These are phyloP conservation scores for Cryptosporidium ubiquitum DNA, from an alignment of 169 alveolate species.

Conservation along the genomic window DNA sequence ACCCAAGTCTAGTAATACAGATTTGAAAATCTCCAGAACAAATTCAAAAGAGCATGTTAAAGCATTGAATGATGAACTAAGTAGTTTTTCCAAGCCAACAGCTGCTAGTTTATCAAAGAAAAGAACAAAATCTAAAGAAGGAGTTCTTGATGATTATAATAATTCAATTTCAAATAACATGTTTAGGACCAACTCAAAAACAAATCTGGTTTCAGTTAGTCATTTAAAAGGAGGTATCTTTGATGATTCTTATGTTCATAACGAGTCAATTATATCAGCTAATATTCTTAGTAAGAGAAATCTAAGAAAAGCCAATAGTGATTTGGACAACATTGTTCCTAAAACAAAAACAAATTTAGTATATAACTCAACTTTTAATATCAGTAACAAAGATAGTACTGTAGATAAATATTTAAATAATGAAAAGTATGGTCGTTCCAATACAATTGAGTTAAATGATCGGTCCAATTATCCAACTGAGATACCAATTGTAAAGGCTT, in stretches of 20 bases:
- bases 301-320: constrained; percentile 23
- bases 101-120: constrained; percentile 27
- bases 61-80: neutral
- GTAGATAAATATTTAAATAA: neutral
- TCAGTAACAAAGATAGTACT: neutral
- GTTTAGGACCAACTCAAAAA: constrained; percentile 1
- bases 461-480: neutral
- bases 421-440: neutral
- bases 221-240: constrained; percentile 13
- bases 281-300: constrained; percentile 31
- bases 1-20: neutral
- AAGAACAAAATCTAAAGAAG: constrained; percentile 51
- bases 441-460: neutral
- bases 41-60: neutral
- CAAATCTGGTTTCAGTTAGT: neutral
- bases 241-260: constrained; percentile 16
- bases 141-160: neutral
- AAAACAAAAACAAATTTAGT: neutral
- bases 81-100: neutral
- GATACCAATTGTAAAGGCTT: constrained; percentile 21
- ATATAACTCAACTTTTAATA: constrained; percentile 12
- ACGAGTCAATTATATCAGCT: constrained; percentile 50
- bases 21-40: neutral
- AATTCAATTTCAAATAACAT: neutral
- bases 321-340: constrained; percentile 1